Conservation (phyloP, 78 protist species). For the Isochrysis galbana region DNA sequence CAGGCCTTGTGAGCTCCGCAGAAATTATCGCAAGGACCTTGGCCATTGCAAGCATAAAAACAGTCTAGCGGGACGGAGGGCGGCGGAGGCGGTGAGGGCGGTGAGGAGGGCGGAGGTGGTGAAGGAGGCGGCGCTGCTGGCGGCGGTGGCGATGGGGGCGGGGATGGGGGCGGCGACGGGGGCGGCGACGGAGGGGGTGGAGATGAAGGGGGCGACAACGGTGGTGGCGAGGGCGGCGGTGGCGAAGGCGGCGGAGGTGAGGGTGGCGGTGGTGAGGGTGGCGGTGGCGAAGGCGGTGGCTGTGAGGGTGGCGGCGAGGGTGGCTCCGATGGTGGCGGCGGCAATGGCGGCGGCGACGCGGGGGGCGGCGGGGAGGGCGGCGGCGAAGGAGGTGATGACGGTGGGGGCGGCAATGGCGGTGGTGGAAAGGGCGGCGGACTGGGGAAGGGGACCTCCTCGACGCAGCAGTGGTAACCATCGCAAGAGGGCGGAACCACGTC, state of each 20-base stretch:
- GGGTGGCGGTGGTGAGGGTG: not conserved
- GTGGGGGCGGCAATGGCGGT: not conserved
- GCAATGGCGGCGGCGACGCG: not conserved
- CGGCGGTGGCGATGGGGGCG: not conserved
- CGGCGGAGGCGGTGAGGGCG: not conserved
- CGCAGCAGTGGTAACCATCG: not conserved
- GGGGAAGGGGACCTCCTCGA: not conserved
- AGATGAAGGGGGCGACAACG: not conserved
- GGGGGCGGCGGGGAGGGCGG: not conserved
- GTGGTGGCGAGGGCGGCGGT: not conserved
- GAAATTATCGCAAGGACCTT: not conserved
- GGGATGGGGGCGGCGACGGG: not conserved
- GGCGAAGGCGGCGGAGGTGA: not conserved
- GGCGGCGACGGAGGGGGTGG: not conserved
- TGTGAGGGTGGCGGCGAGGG: no score
- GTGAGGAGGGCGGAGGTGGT: not conserved
- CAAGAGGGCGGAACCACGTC: not conserved
- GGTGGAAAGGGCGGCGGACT: not conserved
- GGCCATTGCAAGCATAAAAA: not conserved
- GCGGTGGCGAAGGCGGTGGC: no score
- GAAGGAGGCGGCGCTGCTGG: not conserved
- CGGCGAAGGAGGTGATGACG: not conserved
- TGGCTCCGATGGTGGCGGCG: not conserved
- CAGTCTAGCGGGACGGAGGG: not conserved
- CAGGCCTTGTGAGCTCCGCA: not conserved